These are phyloP conservation scores for Leishmania martiniquensis DNA, from an alignment of 208 protist species.

Conservation along the genomic window DNA sequence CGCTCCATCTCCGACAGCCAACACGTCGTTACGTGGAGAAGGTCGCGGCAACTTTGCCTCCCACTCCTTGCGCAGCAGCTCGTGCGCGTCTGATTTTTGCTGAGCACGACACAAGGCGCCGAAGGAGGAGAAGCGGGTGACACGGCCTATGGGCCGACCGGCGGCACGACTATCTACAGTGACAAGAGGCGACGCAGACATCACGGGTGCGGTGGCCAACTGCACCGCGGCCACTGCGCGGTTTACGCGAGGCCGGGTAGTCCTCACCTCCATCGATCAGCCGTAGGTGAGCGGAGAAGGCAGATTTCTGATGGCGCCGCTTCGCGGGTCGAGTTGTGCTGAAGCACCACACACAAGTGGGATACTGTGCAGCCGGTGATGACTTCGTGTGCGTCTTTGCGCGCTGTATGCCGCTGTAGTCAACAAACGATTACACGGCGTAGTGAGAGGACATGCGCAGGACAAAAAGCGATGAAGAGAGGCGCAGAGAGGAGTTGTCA, in stretches of 20 bases:
- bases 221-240: constrained; percentile 73
- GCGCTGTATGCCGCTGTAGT: background rate
- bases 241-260: constrained; percentile 28
- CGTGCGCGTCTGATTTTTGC: constrained; percentile 38
- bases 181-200: constrained; percentile 32
- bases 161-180: background rate
- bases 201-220: constrained; percentile 30
- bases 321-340: background rate
- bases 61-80: constrained; percentile 39
- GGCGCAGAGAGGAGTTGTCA: background rate
- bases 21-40: constrained; percentile 48
- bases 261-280: constrained; percentile 17
- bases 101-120: constrained; percentile 33
- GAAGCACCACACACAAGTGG: too few relatives aligned
- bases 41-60: constrained; percentile 37
- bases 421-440: background rate
- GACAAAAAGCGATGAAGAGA: background rate
- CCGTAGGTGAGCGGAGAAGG: too few relatives aligned
- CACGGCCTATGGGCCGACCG: background rate
- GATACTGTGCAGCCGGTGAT: background rate
- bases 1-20: constrained; percentile 33
- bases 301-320: background rate
- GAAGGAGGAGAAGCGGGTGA: constrained; percentile 50
- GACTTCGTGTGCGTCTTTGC: background rate
- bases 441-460: background rate